A percentile compares a stretch with the other conserved stretches of the same genome.
phyloP scores from a whole-genome alignment of 1,139 yeast species.

The Taphrina wiesneri region DNA sequence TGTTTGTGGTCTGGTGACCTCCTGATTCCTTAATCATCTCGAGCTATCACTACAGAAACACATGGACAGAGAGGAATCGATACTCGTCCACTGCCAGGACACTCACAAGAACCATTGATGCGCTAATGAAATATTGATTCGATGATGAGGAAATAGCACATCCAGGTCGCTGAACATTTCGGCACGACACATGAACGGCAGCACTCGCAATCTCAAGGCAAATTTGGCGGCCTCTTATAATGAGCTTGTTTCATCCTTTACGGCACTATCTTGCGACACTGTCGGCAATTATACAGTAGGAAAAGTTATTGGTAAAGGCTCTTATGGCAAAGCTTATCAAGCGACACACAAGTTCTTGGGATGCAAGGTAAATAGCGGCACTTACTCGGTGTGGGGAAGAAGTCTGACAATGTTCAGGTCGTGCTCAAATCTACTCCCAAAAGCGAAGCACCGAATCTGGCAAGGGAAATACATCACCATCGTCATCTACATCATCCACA shows the following conservation, averaged over 20 bases:
- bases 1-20: not conserved
- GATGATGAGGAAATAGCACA: not conserved
- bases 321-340: conserved; percentile 18
- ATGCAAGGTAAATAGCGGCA: conserved; percentile 11
- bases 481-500: conserved; percentile 80
- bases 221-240: conserved; percentile 32
- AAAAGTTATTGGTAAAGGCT: conserved; percentile 38
- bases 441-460: conserved; percentile 76
- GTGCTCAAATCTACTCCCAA: conserved; percentile 85
- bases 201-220: conserved; percentile 18
- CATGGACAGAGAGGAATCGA: not conserved
- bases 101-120: not conserved
- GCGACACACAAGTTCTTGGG: conserved; percentile 33
- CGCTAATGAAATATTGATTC: not conserved
- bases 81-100: not conserved
- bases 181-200: not conserved
- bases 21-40: not conserved
- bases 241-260: conserved; percentile 29
- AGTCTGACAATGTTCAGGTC: conserved; percentile 42
- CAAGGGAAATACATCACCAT: conserved; percentile 87
- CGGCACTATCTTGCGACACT: conserved; percentile 32
- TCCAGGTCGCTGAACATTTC: not conserved
- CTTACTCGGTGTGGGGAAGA: not conserved
- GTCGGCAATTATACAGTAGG: conserved; percentile 39
- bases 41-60: not conserved